Conservation (phyloP, 768 basidiomycete genomes). For the Lactifluus pinguis region DNA sequence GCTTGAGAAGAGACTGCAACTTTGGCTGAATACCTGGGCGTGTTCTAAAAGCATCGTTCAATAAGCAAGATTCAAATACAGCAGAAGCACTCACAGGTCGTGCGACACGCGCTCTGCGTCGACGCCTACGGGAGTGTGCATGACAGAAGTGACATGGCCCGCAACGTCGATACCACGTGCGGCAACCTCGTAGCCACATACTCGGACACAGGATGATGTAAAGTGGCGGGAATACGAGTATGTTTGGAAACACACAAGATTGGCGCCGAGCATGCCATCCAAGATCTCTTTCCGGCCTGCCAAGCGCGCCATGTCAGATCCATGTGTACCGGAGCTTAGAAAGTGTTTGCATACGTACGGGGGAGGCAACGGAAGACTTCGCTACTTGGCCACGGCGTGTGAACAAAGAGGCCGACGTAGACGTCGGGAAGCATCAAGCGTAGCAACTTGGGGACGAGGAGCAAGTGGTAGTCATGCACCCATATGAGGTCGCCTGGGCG, state of each 20-base stretch:
- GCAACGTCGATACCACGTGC: constrained; percentile 68
- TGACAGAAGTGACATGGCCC: constrained; percentile 73
- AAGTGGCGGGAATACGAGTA: constrained; percentile 96
- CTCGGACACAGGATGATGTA: constrained; percentile 87
- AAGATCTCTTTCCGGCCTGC: constrained; percentile 83
- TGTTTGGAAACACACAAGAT: constrained; percentile 95
- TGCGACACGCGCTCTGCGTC: constrained; percentile 83
- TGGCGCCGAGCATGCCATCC: constrained; percentile 96
- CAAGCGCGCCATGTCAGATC: constrained; percentile 1
- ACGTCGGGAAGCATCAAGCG: constrained; percentile 61
- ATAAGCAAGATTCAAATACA: neutral
- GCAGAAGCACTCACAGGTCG: constrained; percentile 48
- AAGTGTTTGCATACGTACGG: constrained; percentile 39
- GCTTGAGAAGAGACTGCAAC: constrained; percentile 65
- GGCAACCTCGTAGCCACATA: constrained; percentile 88
- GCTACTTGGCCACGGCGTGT: constrained; percentile 95
- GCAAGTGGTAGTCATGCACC: constrained; percentile 94
- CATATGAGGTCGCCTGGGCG: constrained; percentile 67
- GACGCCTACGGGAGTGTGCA: constrained; percentile 91
- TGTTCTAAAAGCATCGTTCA: constrained; percentile 32
- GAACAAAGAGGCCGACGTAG: constrained; percentile 86
- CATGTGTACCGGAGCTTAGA: neutral
- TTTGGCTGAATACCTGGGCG: constrained; percentile 85
- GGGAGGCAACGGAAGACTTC: constrained; percentile 94
- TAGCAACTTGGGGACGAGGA: constrained; percentile 81